A percentile compares a stretch with the other conserved stretches of the same genome.
Evolutionary conservation across 2,329 filamentous ascomycete genomes (phyloP).

Genomic region (Amesomyces nigricolor): DNA sequence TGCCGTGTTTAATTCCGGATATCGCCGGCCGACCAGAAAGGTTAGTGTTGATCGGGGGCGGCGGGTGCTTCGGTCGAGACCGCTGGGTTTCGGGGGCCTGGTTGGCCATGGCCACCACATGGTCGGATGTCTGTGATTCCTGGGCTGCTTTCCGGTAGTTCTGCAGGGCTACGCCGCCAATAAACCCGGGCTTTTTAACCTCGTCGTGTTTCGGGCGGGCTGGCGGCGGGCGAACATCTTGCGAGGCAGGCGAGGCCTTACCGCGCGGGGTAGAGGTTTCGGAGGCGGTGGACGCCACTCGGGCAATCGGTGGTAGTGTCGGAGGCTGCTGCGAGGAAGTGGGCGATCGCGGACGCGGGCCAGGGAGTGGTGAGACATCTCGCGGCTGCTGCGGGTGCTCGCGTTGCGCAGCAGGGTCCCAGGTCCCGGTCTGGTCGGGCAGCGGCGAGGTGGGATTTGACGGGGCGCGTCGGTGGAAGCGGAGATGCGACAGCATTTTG

Average conservation of each 20-base stretch:
- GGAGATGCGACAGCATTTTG: constrained; percentile 35
- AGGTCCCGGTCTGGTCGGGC: constrained; percentile 40
- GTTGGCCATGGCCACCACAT: constrained; percentile 5
- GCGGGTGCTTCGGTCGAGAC: constrained; percentile 31
- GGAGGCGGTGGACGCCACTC: constrained; percentile 41
- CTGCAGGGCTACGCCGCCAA: constrained; percentile 49
- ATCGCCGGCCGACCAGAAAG: constrained; percentile 29
- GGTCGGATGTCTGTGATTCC: constrained; percentile 23
- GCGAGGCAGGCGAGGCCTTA: constrained; percentile 20
- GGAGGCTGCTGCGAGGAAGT: constrained; percentile 40
- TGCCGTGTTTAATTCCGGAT: constrained; percentile 29
- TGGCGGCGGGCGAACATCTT: constrained; percentile 22
- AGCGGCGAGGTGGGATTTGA: constrained; percentile 52
- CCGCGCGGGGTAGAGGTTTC: constrained; percentile 17
- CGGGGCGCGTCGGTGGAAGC: constrained; percentile 53
- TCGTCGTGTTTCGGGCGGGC: constrained; percentile 33
- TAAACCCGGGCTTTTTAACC: constrained; percentile 38
- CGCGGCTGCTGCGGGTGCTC: constrained; percentile 39
- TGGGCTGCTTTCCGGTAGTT: constrained; percentile 42
- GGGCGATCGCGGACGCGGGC: constrained; percentile 33
- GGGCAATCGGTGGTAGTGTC: constrained; percentile 46
- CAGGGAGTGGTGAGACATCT: constrained; percentile 35
- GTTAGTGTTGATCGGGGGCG: constrained; percentile 34
- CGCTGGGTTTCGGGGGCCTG: constrained; percentile 27
- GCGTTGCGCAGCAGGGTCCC: constrained; percentile 36